These are phyloP conservation scores for Linaria vulgaris DNA, from an alignment of 257 asterid species.

Conservation along the genomic window DNA sequence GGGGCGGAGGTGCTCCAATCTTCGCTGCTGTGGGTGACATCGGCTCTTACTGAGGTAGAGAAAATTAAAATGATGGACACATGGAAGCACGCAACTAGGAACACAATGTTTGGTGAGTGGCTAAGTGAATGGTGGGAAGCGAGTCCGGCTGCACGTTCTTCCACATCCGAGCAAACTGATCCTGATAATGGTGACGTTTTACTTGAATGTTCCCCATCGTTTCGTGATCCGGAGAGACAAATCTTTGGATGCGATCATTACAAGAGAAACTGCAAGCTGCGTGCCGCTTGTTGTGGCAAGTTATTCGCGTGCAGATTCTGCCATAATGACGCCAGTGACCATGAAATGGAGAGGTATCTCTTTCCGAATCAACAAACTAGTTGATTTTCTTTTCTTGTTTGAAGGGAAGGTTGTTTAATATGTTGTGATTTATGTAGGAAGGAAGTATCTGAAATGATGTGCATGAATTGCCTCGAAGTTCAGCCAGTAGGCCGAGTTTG, in stretches of 20 bases:
- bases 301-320: slow-evolving; percentile 87
- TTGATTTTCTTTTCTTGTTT: background rate
- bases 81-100: slow-evolving; percentile 89
- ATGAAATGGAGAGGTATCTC: slow-evolving; percentile 90
- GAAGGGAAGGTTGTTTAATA: slow-evolving; percentile 3
- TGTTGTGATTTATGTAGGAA: slow-evolving; percentile 53
- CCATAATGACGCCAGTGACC: slow-evolving; percentile 96
- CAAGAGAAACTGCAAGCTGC: slow-evolving; percentile 94
- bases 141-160: slow-evolving; percentile 45
- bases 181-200: slow-evolving; percentile 53
- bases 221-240: slow-evolving; percentile 67
- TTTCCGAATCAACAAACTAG: background rate
- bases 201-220: slow-evolving; percentile 72
- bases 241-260: slow-evolving; percentile 93
- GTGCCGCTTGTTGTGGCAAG: slow-evolving; percentile 96
- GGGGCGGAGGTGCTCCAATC: slow-evolving; percentile 98
- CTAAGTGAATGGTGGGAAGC: slow-evolving; percentile 98
- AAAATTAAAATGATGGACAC: slow-evolving; percentile 95
- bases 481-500: slow-evolving; percentile 87
- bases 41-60: slow-evolving; percentile 95
- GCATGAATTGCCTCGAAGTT: slow-evolving; percentile 87
- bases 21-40: slow-evolving; percentile 97
- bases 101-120: slow-evolving; percentile 98
- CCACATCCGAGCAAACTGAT: slow-evolving; percentile 41
- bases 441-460: slow-evolving; percentile 94